A percentile compares a stretch with the other conserved stretches of the same genome.
Conservation (phyloP, 305 asterid genomes). For the Fraxinus sp. region DNA sequence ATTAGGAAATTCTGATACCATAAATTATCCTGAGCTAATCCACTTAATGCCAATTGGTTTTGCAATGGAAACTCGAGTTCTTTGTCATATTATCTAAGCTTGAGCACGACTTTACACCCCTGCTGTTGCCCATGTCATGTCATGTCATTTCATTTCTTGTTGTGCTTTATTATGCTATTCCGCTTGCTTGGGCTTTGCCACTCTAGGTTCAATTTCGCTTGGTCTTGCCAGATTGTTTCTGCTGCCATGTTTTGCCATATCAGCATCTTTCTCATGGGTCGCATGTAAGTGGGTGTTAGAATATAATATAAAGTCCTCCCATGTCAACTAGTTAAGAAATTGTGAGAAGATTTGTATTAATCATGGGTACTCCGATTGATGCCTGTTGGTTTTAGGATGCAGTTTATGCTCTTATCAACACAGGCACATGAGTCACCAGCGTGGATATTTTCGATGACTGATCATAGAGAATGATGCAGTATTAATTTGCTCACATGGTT, state of each 20-base stretch:
- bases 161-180: background rate
- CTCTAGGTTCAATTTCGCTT: background rate
- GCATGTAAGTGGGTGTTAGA: background rate
- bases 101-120: background rate
- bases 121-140: background rate
- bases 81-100: background rate
- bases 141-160: background rate
- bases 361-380: background rate
- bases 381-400: background rate
- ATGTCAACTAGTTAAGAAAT: background rate
- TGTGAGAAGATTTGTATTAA: background rate
- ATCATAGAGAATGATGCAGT: slow-evolving; percentile 12
- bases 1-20: background rate
- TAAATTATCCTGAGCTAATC: background rate
- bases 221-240: background rate
- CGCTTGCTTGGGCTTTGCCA: background rate
- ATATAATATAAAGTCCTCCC: background rate
- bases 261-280: background rate
- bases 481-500: slow-evolving; percentile 6
- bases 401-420: background rate
- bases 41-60: background rate
- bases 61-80: background rate
- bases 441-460: slow-evolving; percentile 14
- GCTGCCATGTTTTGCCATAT: background rate
- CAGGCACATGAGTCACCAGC: slow-evolving; percentile 16